A percentile compares a stretch with the other conserved stretches of the same genome.
phyloP scores from a whole-genome alignment of 2,329 filamentous ascomycete species.

The Lasiodiplodia citricola region DNA sequence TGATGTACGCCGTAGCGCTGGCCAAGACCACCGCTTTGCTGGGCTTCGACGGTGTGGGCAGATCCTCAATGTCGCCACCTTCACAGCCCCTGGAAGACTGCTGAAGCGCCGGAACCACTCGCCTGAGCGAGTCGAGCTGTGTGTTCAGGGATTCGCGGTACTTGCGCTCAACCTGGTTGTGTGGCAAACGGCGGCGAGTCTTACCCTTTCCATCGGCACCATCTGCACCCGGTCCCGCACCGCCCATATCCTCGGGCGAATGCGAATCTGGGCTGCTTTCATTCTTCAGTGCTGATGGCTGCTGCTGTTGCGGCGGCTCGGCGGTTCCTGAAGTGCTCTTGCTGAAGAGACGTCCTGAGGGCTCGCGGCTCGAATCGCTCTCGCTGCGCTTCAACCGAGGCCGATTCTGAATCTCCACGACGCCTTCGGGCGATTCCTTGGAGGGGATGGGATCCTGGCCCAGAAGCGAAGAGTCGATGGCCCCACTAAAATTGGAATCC shows the following conservation, averaged over 20 bases:
- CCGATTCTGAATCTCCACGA: constrained; percentile 44
- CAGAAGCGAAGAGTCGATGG: constrained; percentile 36
- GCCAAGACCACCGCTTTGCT: constrained; percentile 55
- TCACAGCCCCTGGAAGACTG: constrained; percentile 41
- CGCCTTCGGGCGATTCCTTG: constrained; percentile 37
- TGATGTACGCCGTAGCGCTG: constrained; percentile 53
- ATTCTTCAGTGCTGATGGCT: constrained; percentile 37
- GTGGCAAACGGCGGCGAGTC: constrained; percentile 43
- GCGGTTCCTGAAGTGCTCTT: constrained; percentile 24
- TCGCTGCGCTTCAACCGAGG: constrained; percentile 43
- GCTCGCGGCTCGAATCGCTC: constrained; percentile 32
- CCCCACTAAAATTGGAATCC: constrained; percentile 29
- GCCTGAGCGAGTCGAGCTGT: constrained; percentile 49
- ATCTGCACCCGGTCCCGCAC: constrained; percentile 30
- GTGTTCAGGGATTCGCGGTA: constrained; percentile 55
- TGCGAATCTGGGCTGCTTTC: constrained; percentile 37
- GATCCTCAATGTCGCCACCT: constrained; percentile 48
- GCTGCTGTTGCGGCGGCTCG: constrained; percentile 25
- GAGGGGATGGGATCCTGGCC: constrained; percentile 40
- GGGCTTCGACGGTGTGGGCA: constrained; percentile 48
- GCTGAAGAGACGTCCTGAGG: constrained; percentile 38
- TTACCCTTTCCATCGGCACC: constrained; percentile 39
- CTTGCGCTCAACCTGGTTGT: constrained; percentile 54
- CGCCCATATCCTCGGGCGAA: constrained; percentile 34
- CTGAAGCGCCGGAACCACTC: constrained; percentile 48